phyloP scores from a whole-genome alignment of 192 early-diverging fungal species.

The Mortierella antarctica region DNA sequence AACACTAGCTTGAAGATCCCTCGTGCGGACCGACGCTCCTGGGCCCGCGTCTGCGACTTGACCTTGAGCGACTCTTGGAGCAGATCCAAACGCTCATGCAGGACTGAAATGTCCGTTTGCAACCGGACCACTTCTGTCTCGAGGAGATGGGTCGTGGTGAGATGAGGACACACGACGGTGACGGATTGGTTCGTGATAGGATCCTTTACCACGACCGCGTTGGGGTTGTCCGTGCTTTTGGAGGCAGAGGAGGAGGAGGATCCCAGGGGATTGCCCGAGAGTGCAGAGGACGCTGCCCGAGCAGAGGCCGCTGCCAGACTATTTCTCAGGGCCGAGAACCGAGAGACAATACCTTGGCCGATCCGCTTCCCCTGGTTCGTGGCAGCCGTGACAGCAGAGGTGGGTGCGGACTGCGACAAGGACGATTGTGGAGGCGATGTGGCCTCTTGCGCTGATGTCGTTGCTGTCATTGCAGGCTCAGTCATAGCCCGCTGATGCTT shows the following conservation, averaged over 20 bases:
- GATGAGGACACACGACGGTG: slow-evolving; percentile 34
- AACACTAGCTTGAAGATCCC: slow-evolving; percentile 38
- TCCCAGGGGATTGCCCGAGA: slow-evolving; percentile 2
- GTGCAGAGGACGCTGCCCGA: slow-evolving; percentile 34
- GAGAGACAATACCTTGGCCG: slow-evolving; percentile 31
- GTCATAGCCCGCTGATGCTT: slow-evolving; percentile 6
- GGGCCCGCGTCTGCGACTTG: slow-evolving; percentile 24
- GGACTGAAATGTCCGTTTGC: slow-evolving; percentile 44
- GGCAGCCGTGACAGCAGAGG: slow-evolving; percentile 8
- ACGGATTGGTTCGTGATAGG: slow-evolving; percentile 26
- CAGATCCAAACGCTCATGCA: slow-evolving; percentile 43
- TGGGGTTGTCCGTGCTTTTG: background rate
- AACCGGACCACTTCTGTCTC: slow-evolving; percentile 34
- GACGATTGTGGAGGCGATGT: background rate
- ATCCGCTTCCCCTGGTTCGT: slow-evolving; percentile 32
- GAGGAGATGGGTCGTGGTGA: slow-evolving; percentile 16
- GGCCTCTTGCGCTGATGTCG: background rate
- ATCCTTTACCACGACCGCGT: slow-evolving; percentile 31
- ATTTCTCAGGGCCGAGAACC: slow-evolving; percentile 30
- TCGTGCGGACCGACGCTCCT: slow-evolving; percentile 28
- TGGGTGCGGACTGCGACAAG: background rate
- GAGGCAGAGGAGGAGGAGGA: slow-evolving; percentile 11
- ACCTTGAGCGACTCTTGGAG: slow-evolving; percentile 47
- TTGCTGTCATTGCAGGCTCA: slow-evolving; percentile 6
- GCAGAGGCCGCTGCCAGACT: slow-evolving; percentile 39